Conservation (phyloP, 148 eudicot genomes). For the Hydrangea macrophylla region DNA sequence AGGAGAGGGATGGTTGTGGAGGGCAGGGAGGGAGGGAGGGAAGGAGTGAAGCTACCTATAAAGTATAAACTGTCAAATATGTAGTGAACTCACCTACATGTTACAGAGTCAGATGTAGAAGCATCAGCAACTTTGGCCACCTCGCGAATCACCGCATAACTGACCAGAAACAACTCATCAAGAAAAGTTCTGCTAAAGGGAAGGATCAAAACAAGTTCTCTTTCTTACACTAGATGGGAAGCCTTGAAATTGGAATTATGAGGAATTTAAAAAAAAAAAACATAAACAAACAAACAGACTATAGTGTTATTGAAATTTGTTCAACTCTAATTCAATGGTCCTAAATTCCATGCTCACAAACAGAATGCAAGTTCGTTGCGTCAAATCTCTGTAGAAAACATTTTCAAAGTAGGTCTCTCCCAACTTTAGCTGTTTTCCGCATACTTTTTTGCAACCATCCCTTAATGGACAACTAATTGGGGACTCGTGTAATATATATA, state of each 20-base stretch:
- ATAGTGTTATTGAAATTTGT: too few species aligned
- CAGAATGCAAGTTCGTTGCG: background rate
- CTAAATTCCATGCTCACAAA: too few species aligned
- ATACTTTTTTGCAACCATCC: background rate
- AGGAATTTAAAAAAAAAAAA: too few species aligned
- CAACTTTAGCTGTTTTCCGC: background rate
- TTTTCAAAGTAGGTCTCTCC: background rate
- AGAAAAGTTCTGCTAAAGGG: background rate
- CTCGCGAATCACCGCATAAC: constrained; percentile 74
- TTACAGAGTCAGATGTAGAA: constrained; percentile 39
- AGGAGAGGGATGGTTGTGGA: too few species aligned
- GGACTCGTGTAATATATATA: background rate
- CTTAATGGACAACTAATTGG: background rate
- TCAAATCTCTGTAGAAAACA: background rate
- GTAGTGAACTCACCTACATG: constrained; percentile 44
- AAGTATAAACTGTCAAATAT: too few species aligned
- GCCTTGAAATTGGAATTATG: too few species aligned
- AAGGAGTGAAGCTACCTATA: too few species aligned
- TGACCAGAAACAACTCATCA: constrained; percentile 24
- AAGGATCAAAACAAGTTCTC: background rate
- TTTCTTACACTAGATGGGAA: too few species aligned
- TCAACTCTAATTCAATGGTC: too few species aligned
- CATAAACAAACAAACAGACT: too few species aligned
- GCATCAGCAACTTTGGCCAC: too few species aligned
- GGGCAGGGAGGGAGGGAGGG: too few species aligned